Evolutionary conservation across 768 basidiomycete species (phyloP), one percentile per base, ranked within the genome.

Genomic region (Psilocybe cubensis): DNA sequence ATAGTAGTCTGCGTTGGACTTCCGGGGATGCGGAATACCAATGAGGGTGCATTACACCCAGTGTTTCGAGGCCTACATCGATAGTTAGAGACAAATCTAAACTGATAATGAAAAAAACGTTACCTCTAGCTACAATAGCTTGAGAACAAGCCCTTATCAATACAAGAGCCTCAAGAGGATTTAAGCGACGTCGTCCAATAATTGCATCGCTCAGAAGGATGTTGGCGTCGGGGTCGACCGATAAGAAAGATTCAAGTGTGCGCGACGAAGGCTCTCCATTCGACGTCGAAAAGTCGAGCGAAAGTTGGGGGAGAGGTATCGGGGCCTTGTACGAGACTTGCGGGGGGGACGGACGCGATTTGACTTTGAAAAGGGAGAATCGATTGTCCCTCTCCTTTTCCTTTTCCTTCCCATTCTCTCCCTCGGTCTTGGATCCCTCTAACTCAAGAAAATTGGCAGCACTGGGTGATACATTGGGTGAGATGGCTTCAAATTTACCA

Each of bases 11-110:
- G 54, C 76, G 84, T 69, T 93, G 91, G n/a, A 81, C 72, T 9
- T 84, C 81, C 7, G 83, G 83, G 5, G 88, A 91, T 8, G 91
- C 79, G 38, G 90, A 87, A 68, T 88, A 79, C 91, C 89, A 93
- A 68, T 92, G 88, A 4, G 92, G 89, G 64, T 89, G 88, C 89
- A 93, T 93, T 44, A 93, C 79, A 18, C 91, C 92, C 44, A 90
- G 85, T 3, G 87, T 86, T 68, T 92, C 89, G 49, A 92, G 77
- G n/a, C 91, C 91, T 92, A 58, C 11, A 59, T 54, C 40, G 59
- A 62, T 38, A 31, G 44, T 47, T 50, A 59, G 50, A n/a, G n/a
- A n/a, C n/a, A n/a, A n/a, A n/a, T 18, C 41, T 31, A 52, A 28
- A 28, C 59, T 27, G 64, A 18, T 42, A 20, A 59, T 23, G 48